phyloP scores from a whole-genome alignment of 2,329 filamentous ascomycete genomes.

The Neophaeococcomyces mojaviensis region DNA sequence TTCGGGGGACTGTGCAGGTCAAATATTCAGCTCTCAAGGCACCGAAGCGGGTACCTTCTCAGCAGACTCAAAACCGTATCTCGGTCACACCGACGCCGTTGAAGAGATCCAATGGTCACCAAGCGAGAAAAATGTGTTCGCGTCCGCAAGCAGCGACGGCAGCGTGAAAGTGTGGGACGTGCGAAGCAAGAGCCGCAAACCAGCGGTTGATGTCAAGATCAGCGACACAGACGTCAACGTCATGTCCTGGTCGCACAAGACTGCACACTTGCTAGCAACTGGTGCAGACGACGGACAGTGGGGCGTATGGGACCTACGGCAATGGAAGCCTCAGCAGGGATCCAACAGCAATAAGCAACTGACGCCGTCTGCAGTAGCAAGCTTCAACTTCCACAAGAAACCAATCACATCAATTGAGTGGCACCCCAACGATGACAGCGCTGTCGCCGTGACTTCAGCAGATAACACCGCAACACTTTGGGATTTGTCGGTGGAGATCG shows the following conservation, averaged over 20 bases:
- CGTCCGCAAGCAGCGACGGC: slow-evolving; percentile 87
- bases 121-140: slow-evolving; percentile 85
- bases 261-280: slow-evolving; percentile 79
- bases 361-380: slow-evolving; percentile 74
- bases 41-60: slow-evolving; percentile 84
- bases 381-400: slow-evolving; percentile 91
- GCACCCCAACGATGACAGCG: slow-evolving; percentile 95
- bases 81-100: slow-evolving; percentile 74
- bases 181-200: slow-evolving; percentile 77
- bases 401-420: slow-evolving; percentile 94
- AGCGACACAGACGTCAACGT: slow-evolving; percentile 88
- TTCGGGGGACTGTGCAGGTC: slow-evolving; percentile 83
- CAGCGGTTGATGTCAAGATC: slow-evolving; percentile 80
- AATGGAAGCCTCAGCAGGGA: slow-evolving; percentile 68
- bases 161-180: slow-evolving; percentile 95
- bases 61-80: slow-evolving; percentile 75
- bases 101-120: slow-evolving; percentile 98
- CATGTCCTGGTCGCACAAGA: slow-evolving; percentile 87
- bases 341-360: slow-evolving; percentile 37
- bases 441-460: slow-evolving; percentile 82
- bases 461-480: slow-evolving; percentile 93
- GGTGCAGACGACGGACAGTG: slow-evolving; percentile 90
- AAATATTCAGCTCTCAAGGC: slow-evolving; percentile 80
- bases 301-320: slow-evolving; percentile 91
- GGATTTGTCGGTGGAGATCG: slow-evolving; percentile 93